Conservation (phyloP, 768 basidiomycete genomes). For the Phylloporus sp. region DNA sequence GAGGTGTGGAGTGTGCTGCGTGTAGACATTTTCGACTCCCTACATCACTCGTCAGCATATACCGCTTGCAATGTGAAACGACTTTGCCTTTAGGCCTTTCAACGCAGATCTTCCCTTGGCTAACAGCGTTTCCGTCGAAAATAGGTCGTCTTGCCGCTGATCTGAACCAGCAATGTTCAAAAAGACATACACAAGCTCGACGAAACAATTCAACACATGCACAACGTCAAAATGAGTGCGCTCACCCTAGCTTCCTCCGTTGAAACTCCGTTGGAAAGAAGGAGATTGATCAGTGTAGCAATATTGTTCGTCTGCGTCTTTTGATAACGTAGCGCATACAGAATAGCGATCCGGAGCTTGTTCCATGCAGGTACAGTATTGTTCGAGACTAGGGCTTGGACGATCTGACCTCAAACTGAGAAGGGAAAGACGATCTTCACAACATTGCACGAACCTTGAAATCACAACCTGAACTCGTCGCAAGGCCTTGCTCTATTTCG, state of each 20-base stretch:
- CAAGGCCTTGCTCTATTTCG: constrained; percentile 94
- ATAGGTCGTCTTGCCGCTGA: constrained; percentile 95
- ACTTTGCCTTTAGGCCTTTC: constrained; percentile 86
- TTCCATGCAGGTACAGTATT: constrained; percentile 64
- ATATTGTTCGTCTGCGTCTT: constrained; percentile 83
- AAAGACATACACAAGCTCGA: constrained; percentile 85
- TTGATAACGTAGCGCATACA: constrained; percentile 94
- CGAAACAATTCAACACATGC: constrained; percentile 10
- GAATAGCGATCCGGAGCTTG: constrained; percentile 85
- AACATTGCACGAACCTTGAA: constrained; percentile 53
- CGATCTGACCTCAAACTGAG: constrained; percentile 46
- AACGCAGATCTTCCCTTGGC: constrained; percentile 91
- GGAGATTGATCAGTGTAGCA: constrained; percentile 65
- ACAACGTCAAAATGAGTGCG: constrained; percentile 1
- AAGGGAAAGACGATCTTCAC: not conserved
- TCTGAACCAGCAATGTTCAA: constrained; percentile 92
- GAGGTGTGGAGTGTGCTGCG: constrained; percentile 92
- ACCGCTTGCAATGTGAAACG: not conserved
- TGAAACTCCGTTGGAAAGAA: constrained; percentile 70
- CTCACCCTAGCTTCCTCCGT: constrained; percentile 69
- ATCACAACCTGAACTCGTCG: constrained; percentile 87
- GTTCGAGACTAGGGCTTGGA: constrained; percentile 74
- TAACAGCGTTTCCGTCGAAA: constrained; percentile 90
- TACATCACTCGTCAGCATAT: constrained; percentile 29
- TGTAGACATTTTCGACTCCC: constrained; percentile 99